Evolutionary conservation across 305 asterid species (phyloP).

Genomic region (Solanum hybrid): DNA sequence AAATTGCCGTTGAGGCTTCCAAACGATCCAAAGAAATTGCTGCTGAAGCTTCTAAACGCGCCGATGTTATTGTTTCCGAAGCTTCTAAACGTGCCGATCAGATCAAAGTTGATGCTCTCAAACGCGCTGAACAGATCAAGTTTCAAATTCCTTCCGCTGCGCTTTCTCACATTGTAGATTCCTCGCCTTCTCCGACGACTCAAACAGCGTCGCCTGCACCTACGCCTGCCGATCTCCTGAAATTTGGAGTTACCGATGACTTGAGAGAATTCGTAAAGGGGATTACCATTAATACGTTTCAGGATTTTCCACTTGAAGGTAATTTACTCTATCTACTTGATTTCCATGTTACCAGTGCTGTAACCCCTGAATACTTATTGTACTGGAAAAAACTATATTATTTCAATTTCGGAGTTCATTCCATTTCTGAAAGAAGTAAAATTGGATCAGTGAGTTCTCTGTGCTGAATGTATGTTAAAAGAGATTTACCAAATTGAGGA

Average conservation of each 20-base stretch:
- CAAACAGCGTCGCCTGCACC: constrained; percentile 2
- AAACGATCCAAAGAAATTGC: constrained; percentile 76
- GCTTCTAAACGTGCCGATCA: constrained; percentile 2
- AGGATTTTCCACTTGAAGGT: constrained; percentile 90
- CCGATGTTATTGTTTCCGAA: constrained; percentile 3
- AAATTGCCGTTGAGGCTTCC: constrained; percentile 79
- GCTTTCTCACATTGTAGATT: constrained; percentile 35
- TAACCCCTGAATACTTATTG: not conserved
- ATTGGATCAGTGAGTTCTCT: not conserved
- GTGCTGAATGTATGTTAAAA: not conserved
- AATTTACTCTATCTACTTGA: not conserved
- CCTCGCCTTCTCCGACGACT: constrained; percentile 7
- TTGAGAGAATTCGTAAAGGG: constrained; percentile 67
- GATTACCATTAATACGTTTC: constrained; percentile 56
- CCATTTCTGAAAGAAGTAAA: not conserved
- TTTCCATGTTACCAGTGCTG: not conserved
- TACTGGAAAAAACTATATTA: not conserved
- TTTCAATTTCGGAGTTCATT: not conserved
- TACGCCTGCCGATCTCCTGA: constrained; percentile 45
- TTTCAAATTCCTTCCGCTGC: constrained; percentile 50
- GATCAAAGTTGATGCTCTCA: not conserved
- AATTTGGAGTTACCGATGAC: constrained; percentile 72
- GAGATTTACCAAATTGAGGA: not conserved
- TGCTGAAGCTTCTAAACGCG: constrained; percentile 5
- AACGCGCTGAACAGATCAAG: constrained; percentile 6